Conservation (phyloP, 768 basidiomycete species). For the Suillus occidentalis region DNA sequence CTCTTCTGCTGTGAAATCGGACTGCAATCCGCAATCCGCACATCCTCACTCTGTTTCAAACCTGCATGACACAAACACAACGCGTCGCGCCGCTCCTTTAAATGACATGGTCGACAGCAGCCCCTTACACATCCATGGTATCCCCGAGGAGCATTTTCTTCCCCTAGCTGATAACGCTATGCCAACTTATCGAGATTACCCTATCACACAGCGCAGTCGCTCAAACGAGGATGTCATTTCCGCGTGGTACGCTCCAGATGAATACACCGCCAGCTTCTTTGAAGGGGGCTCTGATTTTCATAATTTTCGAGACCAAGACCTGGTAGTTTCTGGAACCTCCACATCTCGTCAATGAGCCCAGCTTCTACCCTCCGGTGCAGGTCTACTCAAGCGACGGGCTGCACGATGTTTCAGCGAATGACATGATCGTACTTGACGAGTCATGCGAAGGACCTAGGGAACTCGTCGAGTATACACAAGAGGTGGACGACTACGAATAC, state of each 20-base stretch:
- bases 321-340: not conserved
- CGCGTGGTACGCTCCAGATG: not conserved
- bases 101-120: not conserved
- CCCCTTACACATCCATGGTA: not conserved
- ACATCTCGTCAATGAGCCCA: not conserved
- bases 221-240: not conserved
- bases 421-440: slow-evolving; percentile 2
- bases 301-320: not conserved
- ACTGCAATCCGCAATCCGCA: not conserved
- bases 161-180: not conserved
- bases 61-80: not conserved
- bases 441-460: slow-evolving; percentile 7
- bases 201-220: not conserved
- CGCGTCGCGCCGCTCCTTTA: not conserved
- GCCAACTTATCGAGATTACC: not conserved
- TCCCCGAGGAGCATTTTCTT: not conserved
- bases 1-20: not conserved
- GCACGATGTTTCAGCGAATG: slow-evolving; percentile 5
- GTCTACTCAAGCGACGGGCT: not conserved
- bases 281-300: not conserved
- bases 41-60: not conserved
- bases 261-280: too few species aligned
- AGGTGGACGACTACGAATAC: not conserved
- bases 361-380: not conserved
- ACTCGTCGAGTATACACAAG: slow-evolving; percentile 8